phyloP scores from a whole-genome alignment of 2,329 filamentous ascomycete genomes.

The Hypoxylon sp. region DNA sequence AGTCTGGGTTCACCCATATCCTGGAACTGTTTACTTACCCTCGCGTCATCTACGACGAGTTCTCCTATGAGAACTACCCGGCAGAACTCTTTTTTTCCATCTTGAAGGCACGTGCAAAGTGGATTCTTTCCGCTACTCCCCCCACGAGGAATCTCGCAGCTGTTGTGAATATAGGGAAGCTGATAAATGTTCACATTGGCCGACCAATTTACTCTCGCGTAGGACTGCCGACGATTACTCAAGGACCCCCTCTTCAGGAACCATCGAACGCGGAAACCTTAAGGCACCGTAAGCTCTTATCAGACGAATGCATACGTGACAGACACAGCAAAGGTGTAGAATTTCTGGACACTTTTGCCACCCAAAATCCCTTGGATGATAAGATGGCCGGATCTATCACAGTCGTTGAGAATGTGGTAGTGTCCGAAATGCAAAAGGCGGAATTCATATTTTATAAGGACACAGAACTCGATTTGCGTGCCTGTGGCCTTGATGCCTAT shows the following conservation, averaged over 20 bases:
- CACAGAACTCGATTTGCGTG: conserved; percentile 52
- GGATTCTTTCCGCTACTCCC: conserved; percentile 63
- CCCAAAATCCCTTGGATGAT: conserved; percentile 53
- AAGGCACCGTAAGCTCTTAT: conserved; percentile 54
- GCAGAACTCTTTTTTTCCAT: conserved; percentile 56
- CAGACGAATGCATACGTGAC: conserved; percentile 55
- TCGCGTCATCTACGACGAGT: conserved; percentile 62
- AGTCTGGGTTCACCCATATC: conserved; percentile 30
- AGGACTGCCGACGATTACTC: conserved; percentile 57
- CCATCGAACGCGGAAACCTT: conserved; percentile 56
- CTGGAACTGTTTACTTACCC: conserved; percentile 59
- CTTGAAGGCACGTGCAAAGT: conserved; percentile 56
- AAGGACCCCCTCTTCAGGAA: conserved; percentile 52
- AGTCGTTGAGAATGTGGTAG: conserved; percentile 47
- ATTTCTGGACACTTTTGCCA: conserved; percentile 55
- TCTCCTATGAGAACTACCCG: conserved; percentile 57
- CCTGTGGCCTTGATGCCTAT: conserved; percentile 51
- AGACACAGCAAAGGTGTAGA: conserved; percentile 55
- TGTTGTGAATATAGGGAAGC: conserved; percentile 55
- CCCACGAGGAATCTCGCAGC: conserved; percentile 56
- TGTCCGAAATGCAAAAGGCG: conserved; percentile 48
- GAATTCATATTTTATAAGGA: conserved; percentile 51
- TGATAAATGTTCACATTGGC: conserved; percentile 60
- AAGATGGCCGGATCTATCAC: conserved; percentile 43
- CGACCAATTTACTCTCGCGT: conserved; percentile 52